phyloP scores from a whole-genome alignment of 2,329 filamentous ascomycete species.

The Cercospora sp. region DNA sequence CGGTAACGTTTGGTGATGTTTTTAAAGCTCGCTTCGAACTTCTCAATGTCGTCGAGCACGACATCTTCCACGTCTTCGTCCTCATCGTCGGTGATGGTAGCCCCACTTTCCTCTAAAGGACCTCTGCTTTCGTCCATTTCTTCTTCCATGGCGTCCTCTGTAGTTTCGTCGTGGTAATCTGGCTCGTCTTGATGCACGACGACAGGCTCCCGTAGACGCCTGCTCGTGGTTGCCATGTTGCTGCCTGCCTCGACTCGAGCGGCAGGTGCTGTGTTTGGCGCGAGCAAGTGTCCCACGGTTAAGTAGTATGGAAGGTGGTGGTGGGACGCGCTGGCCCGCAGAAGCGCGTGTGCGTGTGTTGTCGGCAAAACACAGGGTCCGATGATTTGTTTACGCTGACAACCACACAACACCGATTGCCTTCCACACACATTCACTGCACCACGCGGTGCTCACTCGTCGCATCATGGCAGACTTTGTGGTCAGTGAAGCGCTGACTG shows the following conservation, averaged over 20 bases:
- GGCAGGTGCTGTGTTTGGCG: background rate
- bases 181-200: constrained; percentile 29
- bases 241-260: constrained; percentile 18
- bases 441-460: constrained; percentile 13
- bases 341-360: constrained; percentile 1
- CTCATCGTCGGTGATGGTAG: constrained; percentile 50
- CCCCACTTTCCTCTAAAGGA: constrained; percentile 53
- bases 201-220: constrained; percentile 23
- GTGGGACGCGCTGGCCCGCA: background rate
- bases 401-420: constrained; percentile 1
- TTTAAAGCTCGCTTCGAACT: constrained; percentile 76
- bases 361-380: constrained; percentile 6
- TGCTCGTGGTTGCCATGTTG: constrained; percentile 25
- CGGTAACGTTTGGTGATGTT: constrained; percentile 83
- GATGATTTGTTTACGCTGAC: constrained; percentile 9
- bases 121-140: constrained; percentile 52
- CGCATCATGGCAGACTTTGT: constrained; percentile 76
- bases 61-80: constrained; percentile 64
- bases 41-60: constrained; percentile 83
- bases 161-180: constrained; percentile 28
- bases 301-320: background rate
- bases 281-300: background rate
- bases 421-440: constrained; percentile 1
- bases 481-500: constrained; percentile 93
- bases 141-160: constrained; percentile 42